Percentiles rank a stretch among this genome's conserved stretches.
Conservation (phyloP, 169 alveolate species). For the Besnoitia besnoiti region DNA sequence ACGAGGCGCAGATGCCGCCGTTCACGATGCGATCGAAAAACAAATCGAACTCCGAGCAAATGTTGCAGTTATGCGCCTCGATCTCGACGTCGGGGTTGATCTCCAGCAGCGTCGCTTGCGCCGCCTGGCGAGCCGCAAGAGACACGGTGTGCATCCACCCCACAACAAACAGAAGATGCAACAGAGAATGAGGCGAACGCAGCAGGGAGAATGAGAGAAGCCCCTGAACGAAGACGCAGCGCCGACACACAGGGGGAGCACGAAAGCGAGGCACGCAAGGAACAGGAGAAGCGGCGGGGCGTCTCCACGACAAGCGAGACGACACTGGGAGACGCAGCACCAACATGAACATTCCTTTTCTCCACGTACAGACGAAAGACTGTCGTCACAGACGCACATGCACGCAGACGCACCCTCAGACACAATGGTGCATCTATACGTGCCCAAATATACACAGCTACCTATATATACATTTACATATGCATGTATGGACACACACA, state of each 20-base stretch:
- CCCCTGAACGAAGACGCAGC: too few species aligned
- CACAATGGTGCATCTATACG: neutral
- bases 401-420: neutral
- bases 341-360: too few species aligned
- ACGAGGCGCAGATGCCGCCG: neutral
- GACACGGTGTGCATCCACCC: neutral
- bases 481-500: neutral
- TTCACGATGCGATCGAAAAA: conserved; percentile 82
- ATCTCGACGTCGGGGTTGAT: conserved; percentile 93
- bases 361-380: too few species aligned
- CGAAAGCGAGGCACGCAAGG: too few species aligned
- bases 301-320: too few species aligned
- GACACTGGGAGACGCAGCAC: too few species aligned
- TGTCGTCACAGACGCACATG: neutral
- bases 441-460: neutral
- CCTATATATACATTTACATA: neutral
- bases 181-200: neutral
- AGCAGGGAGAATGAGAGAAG: neutral
- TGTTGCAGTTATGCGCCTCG: conserved; percentile 88
- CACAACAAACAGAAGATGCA: neutral
- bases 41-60: conserved; percentile 84
- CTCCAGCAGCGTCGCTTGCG: conserved; percentile 86
- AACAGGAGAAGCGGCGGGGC: too few species aligned
- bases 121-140: conserved; percentile 79
- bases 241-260: too few species aligned